These are phyloP conservation scores for Rhizopus sp. DNA, from an alignment of 371 early-diverging fungal genomes.

Conservation along the genomic window DNA sequence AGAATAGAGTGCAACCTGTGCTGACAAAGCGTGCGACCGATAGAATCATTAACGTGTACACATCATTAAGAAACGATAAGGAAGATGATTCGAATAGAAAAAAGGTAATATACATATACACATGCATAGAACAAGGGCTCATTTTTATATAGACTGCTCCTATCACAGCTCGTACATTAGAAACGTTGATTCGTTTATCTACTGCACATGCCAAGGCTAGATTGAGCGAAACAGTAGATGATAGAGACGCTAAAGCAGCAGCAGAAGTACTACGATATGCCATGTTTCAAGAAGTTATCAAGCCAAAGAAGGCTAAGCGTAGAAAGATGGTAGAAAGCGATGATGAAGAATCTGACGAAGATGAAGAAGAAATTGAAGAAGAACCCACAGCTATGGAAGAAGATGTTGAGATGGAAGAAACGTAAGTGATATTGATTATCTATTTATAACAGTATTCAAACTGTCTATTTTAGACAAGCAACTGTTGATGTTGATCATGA, in stretches of 20 bases:
- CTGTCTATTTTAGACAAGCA: not conserved
- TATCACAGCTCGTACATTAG: constrained; percentile 98
- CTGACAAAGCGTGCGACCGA: constrained; percentile 77
- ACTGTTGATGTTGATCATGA: not conserved
- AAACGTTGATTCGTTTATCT: constrained; percentile 98
- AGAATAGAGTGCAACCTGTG: constrained; percentile 69
- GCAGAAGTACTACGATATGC: constrained; percentile 86
- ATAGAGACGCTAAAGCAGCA: constrained; percentile 87
- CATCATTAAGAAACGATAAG: constrained; percentile 69
- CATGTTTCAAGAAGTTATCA: constrained; percentile 86
- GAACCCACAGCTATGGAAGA: constrained; percentile 6
- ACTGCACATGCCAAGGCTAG: constrained; percentile 99
- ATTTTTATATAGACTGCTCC: constrained; percentile 63
- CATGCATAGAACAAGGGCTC: not conserved
- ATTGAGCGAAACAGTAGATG: constrained; percentile 79
- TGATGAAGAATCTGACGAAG: constrained; percentile 29
- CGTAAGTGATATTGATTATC: constrained; percentile 4
- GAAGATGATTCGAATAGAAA: constrained; percentile 57
- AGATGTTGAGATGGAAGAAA: constrained; percentile 30
- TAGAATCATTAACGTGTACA: constrained; percentile 78
- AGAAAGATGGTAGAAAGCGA: constrained; percentile 38
- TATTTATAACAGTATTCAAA: not conserved
- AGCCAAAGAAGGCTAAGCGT: constrained; percentile 55
- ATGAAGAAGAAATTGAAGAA: constrained; percentile 34
- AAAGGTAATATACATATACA: constrained; percentile 37